Evolutionary conservation across 2,329 filamentous ascomycete species (phyloP), one percentile per base, ranked within the genome.

Genomic region (Neobulgaria alba): DNA sequence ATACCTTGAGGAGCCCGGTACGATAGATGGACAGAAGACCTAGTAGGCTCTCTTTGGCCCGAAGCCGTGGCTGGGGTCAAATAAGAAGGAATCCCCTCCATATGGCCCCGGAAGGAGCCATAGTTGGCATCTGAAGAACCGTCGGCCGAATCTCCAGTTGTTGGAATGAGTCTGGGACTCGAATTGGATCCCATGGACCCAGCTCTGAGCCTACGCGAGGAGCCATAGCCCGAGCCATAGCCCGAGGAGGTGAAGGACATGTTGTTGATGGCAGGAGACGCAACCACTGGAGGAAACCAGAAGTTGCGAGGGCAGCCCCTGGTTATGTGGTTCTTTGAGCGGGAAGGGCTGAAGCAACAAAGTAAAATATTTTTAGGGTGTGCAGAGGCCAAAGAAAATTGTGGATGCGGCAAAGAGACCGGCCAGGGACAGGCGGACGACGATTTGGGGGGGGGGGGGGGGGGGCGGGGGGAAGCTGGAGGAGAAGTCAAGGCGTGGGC

Each of bases 1-100:
- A 41, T 65, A 81, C 79, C 72, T 53, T 73, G 61, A 53, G 72
- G 65, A 31, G 77, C 75, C 47, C 78, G 72, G 29, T 75, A 68
- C 29, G 77, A 75, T 39, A 78, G 74, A 50, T 84, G 79, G 40
- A 84, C 77, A 50, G 84, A 86, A 2, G 81, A 85, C 41, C 82
- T 71, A 36, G 82, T 79, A 3, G 82, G 82, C 46, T 83, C 80
- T 58, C 75, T 70, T 56, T 79, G 68, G 44, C 51, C 45, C 29
- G 50, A 50, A 19, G 51, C 43, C 30, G 36, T 44, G 14, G 47
- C 30, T n/a, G 49, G 37, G 33, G 46, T 48, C 10, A 48, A 15
- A 23, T 21, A 19, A 4, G 47, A 39, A 17, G 42, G 35, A 20
- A 48, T 43, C 10, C 42, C 23, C 10, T 49, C 44, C 15, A 38